A percentile compares a stretch with the other conserved stretches of the same genome.
Evolutionary conservation across 768 basidiomycete species (phyloP).

Genomic region (Phaffia australis): DNA sequence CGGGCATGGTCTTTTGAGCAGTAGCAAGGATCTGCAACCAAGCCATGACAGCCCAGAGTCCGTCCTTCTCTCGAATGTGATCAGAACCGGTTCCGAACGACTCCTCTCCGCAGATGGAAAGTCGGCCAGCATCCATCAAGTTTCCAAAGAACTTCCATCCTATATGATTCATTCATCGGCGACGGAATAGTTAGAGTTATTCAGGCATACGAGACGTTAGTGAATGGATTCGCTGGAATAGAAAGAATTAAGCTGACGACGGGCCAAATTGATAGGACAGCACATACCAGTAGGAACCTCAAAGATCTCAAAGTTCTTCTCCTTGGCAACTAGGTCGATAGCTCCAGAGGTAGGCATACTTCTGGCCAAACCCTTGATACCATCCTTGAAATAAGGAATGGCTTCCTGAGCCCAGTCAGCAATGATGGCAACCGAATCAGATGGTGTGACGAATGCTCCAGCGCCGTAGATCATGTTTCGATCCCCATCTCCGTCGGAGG

Average conservation of each 20-base stretch:
- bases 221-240: neutral
- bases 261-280: neutral
- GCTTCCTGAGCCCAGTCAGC: slow-evolving; percentile 68
- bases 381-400: slow-evolving; percentile 46
- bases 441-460: slow-evolving; percentile 94
- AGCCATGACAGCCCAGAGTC: slow-evolving; percentile 92
- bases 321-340: slow-evolving; percentile 89
- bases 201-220: neutral
- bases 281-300: slow-evolving; percentile 86
- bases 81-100: slow-evolving; percentile 99
- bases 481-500: slow-evolving; percentile 94
- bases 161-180: slow-evolving; percentile 33
- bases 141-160: slow-evolving; percentile 99
- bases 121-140: slow-evolving; percentile 93
- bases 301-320: slow-evolving; percentile 81
- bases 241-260: neutral
- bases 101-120: slow-evolving; percentile 98
- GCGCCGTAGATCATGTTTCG: slow-evolving; percentile 99
- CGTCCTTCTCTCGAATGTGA: slow-evolving; percentile 99
- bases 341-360: slow-evolving; percentile 97
- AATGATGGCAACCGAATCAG: slow-evolving; percentile 96
- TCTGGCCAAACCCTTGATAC: slow-evolving; percentile 88
- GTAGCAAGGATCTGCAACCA: slow-evolving; percentile 93
- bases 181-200: neutral
- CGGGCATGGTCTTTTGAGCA: slow-evolving; percentile 69